These are phyloP conservation scores for Aspergillus sp. DNA, from an alignment of 2,329 filamentous ascomycete species.

Conservation along the genomic window DNA sequence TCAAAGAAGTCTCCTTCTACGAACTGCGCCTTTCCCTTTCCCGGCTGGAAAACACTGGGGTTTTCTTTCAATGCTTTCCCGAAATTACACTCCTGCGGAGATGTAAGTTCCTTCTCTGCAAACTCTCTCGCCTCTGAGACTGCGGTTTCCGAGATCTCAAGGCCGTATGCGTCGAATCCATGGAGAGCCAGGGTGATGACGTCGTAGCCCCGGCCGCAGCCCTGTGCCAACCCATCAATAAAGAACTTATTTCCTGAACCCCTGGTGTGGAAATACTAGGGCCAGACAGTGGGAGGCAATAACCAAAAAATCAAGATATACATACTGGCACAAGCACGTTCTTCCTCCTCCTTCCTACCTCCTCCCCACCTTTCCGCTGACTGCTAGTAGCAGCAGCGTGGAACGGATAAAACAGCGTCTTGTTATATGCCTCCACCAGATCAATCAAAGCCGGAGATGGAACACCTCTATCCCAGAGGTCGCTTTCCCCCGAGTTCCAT, in stretches of 20 bases:
- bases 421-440: slow-evolving; percentile 22
- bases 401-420: slow-evolving; percentile 15
- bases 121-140: slow-evolving; percentile 23
- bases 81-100: slow-evolving; percentile 21
- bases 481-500: slow-evolving; percentile 25
- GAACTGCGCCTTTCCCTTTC: slow-evolving; percentile 49
- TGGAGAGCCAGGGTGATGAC: slow-evolving; percentile 33
- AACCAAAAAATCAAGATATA: background rate
- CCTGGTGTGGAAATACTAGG: background rate
- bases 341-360: slow-evolving; percentile 12
- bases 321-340: slow-evolving; percentile 31
- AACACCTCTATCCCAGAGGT: slow-evolving; percentile 33
- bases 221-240: slow-evolving; percentile 14
- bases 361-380: too few species aligned
- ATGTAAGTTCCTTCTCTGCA: slow-evolving; percentile 17
- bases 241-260: background rate
- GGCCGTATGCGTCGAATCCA: slow-evolving; percentile 30
- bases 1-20: slow-evolving; percentile 53
- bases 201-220: slow-evolving; percentile 36
- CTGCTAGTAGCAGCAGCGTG: too few species aligned
- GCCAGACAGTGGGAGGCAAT: background rate
- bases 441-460: slow-evolving; percentile 32
- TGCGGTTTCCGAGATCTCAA: slow-evolving; percentile 30
- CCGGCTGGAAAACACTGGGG: background rate
- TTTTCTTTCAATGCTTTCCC: background rate